Evolutionary conservation across 257 asterid genomes (phyloP).

Genomic region (Plectranthus barbatus): DNA sequence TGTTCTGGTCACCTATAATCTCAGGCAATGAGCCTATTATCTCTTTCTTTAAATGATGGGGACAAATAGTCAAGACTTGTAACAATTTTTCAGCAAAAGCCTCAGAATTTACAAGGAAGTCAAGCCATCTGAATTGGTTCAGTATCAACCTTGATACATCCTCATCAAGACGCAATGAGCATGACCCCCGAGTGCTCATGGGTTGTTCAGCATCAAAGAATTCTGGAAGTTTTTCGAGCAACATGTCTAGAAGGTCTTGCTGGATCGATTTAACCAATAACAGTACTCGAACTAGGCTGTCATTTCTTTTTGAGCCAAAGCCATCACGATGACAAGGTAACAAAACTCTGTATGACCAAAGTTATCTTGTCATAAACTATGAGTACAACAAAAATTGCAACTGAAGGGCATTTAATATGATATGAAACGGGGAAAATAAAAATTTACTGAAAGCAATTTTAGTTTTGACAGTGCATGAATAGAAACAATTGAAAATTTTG

Average conservation of each 20-base stretch:
- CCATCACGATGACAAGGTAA: slow-evolving; percentile 62
- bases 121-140: slow-evolving; percentile 83
- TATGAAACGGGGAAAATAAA: background rate
- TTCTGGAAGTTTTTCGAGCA: slow-evolving; percentile 88
- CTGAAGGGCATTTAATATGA: background rate
- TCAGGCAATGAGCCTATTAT: slow-evolving; percentile 78
- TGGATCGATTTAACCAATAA: slow-evolving; percentile 62
- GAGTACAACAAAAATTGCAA: background rate
- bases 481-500: background rate
- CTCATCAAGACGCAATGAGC: slow-evolving; percentile 45
- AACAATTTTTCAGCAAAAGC: slow-evolving; percentile 63
- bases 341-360: slow-evolving; percentile 39
- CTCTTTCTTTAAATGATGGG: slow-evolving; percentile 70
- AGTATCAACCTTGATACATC: slow-evolving; percentile 68
- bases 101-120: slow-evolving; percentile 66
- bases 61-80: slow-evolving; percentile 68
- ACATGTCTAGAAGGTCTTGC: slow-evolving; percentile 50
- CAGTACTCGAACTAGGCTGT: slow-evolving; percentile 52
- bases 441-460: background rate
- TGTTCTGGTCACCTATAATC: slow-evolving; percentile 69
- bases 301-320: slow-evolving; percentile 38
- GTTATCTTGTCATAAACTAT: background rate
- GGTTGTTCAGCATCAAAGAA: slow-evolving; percentile 44
- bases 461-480: background rate
- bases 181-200: slow-evolving; percentile 24